Conservation (phyloP, 2,329 filamentous ascomycete genomes). For the Phoma sp. region DNA sequence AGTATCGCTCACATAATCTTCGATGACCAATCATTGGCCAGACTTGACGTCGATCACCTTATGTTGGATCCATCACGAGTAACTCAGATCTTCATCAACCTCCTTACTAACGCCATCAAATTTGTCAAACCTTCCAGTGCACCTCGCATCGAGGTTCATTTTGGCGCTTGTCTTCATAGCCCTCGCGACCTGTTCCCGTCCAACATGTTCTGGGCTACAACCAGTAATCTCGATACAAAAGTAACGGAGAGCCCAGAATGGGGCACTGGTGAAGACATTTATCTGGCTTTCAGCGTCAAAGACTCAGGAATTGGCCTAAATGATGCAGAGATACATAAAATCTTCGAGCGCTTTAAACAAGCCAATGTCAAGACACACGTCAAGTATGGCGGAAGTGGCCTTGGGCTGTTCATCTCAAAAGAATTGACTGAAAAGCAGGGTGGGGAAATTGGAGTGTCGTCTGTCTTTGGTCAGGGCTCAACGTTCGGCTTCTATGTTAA, state of each 20-base stretch:
- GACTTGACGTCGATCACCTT: conserved; percentile 47
- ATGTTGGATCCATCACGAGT: conserved; percentile 52
- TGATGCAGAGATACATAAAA: conserved; percentile 47
- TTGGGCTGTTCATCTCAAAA: conserved; percentile 55
- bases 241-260: conserved; percentile 42
- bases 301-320: conserved; percentile 52
- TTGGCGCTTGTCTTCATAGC: conserved; percentile 39
- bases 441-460: conserved; percentile 54
- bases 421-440: conserved; percentile 54
- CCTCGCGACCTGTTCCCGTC: conserved; percentile 35
- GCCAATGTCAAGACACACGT: conserved; percentile 46
- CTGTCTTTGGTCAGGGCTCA: conserved; percentile 43
- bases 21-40: conserved; percentile 46
- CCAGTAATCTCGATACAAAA: conserved; percentile 26
- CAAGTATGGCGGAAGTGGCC: conserved; percentile 53
- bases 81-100: conserved; percentile 78
- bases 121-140: conserved; percentile 47
- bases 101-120: conserved; percentile 64
- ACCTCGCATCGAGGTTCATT: conserved; percentile 47
- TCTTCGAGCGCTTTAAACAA: conserved; percentile 47
- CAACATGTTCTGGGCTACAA: conserved; percentile 41
- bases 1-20: conserved; percentile 37
- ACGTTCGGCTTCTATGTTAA: conserved; percentile 56
- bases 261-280: conserved; percentile 48
- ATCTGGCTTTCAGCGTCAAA: conserved; percentile 45